These are phyloP conservation scores for Colletotrichum tamarilloi DNA, from an alignment of 2,329 filamentous ascomycete species.

Conservation along the genomic window DNA sequence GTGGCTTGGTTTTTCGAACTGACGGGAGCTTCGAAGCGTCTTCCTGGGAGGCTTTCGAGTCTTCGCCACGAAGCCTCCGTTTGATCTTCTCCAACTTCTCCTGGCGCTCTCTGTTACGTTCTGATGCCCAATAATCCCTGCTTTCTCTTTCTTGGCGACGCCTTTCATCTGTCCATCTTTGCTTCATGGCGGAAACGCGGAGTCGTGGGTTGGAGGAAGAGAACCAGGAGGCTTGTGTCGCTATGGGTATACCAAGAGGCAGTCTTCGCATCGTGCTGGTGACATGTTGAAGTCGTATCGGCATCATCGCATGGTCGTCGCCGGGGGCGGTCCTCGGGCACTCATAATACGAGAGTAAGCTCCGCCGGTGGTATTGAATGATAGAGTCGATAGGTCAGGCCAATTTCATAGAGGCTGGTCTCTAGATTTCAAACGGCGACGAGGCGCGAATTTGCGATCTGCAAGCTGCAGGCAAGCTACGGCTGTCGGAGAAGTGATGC, in stretches of 20 bases:
- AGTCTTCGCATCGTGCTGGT: constrained; percentile 11
- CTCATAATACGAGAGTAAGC: constrained; percentile 4
- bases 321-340: background rate
- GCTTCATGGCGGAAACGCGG: background rate
- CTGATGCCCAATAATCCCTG: background rate
- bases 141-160: background rate
- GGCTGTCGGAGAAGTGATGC: background rate
- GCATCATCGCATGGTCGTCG: constrained; percentile 17
- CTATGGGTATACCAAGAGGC: background rate
- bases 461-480: background rate
- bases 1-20: background rate
- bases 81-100: background rate
- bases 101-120: background rate
- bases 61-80: background rate
- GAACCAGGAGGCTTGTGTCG: background rate
- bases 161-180: background rate
- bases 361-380: background rate
- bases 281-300: constrained; percentile 8
- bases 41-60: background rate
- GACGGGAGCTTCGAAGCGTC: background rate
- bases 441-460: background rate
- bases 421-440: background rate
- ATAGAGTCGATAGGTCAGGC: background rate
- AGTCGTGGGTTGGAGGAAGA: background rate
- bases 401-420: background rate